Evolutionary conservation across 441 rosid genomes (phyloP).

Genomic region (Kokia cookei): DNA sequence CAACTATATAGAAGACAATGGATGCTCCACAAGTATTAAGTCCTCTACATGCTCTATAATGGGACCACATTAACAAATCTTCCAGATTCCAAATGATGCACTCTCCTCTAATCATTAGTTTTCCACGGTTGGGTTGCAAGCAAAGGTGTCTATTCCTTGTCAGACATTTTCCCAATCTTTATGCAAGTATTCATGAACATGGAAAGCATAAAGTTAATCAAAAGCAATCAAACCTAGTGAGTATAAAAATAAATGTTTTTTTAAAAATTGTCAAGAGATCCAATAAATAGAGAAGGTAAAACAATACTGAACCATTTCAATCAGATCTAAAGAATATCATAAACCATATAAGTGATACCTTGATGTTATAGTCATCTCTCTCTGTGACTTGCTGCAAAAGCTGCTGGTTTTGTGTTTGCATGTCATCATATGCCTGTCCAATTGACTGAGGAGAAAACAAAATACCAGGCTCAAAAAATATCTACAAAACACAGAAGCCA

Average conservation of each 20-base stretch:
- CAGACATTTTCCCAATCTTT: not conserved
- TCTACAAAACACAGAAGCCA: constrained; percentile 14
- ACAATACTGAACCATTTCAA: not conserved
- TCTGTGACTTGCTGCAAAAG: constrained; percentile 92
- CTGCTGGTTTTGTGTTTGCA: constrained; percentile 95
- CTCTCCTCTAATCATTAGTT: not conserved
- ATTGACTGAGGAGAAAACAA: constrained; percentile 65
- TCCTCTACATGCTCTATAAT: not conserved
- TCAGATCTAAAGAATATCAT: not conserved
- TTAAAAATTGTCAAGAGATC: not conserved
- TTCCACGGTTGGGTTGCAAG: not conserved
- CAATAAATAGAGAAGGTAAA: not conserved
- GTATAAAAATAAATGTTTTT: not conserved
- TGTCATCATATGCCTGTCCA: constrained; percentile 91
- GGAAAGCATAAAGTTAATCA: not conserved
- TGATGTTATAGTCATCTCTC: constrained; percentile 96
- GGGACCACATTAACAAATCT: not conserved
- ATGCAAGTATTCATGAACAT: not conserved
- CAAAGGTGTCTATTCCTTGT: not conserved
- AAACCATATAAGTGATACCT: constrained; percentile 42
- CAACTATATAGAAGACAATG: not conserved
- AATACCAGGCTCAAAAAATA: constrained; percentile 20
- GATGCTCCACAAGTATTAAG: not conserved
- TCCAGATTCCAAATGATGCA: not conserved
- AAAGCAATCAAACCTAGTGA: not conserved